Base-by-base conservation (phyloP, 768 basidiomycete species). In the Boletellus ananiceps region DNA sequence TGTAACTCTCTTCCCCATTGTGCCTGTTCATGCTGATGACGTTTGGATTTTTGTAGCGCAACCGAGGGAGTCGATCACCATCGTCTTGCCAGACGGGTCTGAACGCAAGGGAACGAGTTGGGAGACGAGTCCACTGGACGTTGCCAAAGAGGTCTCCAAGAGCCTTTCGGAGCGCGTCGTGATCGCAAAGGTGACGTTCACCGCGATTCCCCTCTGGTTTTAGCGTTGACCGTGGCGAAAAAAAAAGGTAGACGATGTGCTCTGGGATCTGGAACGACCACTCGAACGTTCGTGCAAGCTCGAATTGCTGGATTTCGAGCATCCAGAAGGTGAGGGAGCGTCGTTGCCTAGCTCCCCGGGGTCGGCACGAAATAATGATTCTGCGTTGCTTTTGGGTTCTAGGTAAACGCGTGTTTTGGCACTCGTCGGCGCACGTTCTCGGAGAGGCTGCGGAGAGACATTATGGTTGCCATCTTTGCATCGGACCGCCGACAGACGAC, bases 361-460 rank as follows among this genome's bases (percentile, higher is more conserved):
- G 27, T 27, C 8, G 27, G 29, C 9, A 11, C 9, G 29, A 9
- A 29, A 29, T 11, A 7, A 7, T 29, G 29, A 29, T 29, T 11
- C 29, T 11, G 29, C 29, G 29, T 29, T 7, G 27, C 5, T 8
- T 11, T 21, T 15, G 25, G 21, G 29, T 29, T 33, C 1, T 84
- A 47, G 93, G 95, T 51, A 93, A 97, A 70, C 87, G 86, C 60
- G 96, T 99, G 8, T 99, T 98, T 76, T 99, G 96, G 96, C 96
- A 98, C 68, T 98, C 96, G 15, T 97, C 94, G 21, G 96, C 96
- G 0, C 96, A 98, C 70, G 93, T 98, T 49, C 79, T 99, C 15
- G 96, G 96, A 39, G 96, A 99, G 71, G 88, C 95, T 47, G 83
- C 93, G 36, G 96, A 99, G 70, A 81, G 88, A 46, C 93, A 96